Evolutionary conservation across 225 moss, liverwort and hornwort genomes (phyloP).

Genomic region (Bryum argenteum): DNA sequence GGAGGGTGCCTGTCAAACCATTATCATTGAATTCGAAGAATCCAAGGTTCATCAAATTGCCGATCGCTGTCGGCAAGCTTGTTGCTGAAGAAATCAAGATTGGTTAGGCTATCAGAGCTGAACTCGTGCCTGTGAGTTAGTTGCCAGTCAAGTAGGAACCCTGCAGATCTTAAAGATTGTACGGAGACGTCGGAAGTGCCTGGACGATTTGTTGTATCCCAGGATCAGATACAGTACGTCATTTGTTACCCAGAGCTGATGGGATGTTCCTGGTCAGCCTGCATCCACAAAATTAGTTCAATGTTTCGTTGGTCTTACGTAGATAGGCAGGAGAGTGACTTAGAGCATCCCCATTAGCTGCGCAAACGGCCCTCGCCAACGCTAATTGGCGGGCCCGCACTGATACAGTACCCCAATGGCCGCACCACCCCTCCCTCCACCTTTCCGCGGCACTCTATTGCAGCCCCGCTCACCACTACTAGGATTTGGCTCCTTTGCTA

Average conservation of each 20-base stretch:
- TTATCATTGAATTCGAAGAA: conserved; percentile 21
- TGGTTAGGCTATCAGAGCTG: conserved; percentile 11
- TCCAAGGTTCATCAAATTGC: conserved; percentile 8
- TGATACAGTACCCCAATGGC: no score
- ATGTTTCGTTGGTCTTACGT: no score
- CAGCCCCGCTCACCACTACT: no score
- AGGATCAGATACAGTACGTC: conserved; percentile 21
- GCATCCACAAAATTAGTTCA: not conserved
- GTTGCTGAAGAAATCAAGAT: conserved; percentile 40
- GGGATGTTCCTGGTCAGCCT: conserved; percentile 25
- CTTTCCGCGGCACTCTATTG: no score
- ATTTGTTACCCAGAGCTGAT: no score
- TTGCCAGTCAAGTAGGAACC: conserved; percentile 32
- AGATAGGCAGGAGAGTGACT: not conserved
- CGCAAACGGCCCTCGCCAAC: no score
- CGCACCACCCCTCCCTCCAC: no score
- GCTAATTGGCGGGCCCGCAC: no score
- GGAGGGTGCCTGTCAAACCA: conserved; percentile 21
- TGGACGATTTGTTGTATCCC: conserved; percentile 19
- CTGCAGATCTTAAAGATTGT: conserved; percentile 34
- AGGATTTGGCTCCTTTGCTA: no score
- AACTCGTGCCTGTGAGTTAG: conserved; percentile 9
- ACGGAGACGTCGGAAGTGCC: conserved; percentile 21
- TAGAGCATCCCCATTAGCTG: no score
- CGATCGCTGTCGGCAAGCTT: conserved; percentile 16